These are phyloP conservation scores for Wickerhamomyces xylosicus DNA, from an alignment of 805 yeast species.

Conservation along the genomic window DNA sequence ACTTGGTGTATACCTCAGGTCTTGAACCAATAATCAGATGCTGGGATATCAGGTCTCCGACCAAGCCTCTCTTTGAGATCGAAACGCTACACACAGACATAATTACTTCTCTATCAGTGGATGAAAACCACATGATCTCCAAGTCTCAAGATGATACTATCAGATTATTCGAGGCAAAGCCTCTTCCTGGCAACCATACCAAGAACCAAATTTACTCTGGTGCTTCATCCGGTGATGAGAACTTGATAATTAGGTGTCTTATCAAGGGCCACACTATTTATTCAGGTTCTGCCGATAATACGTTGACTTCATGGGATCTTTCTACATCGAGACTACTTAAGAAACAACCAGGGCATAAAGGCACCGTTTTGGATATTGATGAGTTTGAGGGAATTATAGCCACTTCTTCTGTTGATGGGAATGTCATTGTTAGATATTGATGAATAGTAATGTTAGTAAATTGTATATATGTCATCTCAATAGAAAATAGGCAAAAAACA, in stretches of 20 bases:
- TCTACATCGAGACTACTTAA: constrained; percentile 34
- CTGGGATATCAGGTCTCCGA: constrained; percentile 42
- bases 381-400: constrained; percentile 32
- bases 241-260: constrained; percentile 37
- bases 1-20: constrained; percentile 47
- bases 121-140: constrained; percentile 36
- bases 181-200: constrained; percentile 25
- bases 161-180: constrained; percentile 41
- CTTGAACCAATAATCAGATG: constrained; percentile 55
- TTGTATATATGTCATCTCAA: too few relatives aligned
- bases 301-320: constrained; percentile 52
- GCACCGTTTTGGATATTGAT: constrained; percentile 52
- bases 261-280: constrained; percentile 30
- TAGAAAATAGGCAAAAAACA: too few relatives aligned
- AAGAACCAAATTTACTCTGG: constrained; percentile 46
- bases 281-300: constrained; percentile 57
- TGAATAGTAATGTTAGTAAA: background rate
- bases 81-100: constrained; percentile 35
- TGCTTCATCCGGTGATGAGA: constrained; percentile 42
- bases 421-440: constrained; percentile 34
- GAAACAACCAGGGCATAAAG: constrained; percentile 50
- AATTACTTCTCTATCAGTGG: constrained; percentile 45
- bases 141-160: constrained; percentile 49
- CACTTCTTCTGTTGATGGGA: constrained; percentile 47
- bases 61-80: constrained; percentile 34